Evolutionary conservation across 306 rosid species (phyloP).

Genomic region (Fagus crenata): DNA sequence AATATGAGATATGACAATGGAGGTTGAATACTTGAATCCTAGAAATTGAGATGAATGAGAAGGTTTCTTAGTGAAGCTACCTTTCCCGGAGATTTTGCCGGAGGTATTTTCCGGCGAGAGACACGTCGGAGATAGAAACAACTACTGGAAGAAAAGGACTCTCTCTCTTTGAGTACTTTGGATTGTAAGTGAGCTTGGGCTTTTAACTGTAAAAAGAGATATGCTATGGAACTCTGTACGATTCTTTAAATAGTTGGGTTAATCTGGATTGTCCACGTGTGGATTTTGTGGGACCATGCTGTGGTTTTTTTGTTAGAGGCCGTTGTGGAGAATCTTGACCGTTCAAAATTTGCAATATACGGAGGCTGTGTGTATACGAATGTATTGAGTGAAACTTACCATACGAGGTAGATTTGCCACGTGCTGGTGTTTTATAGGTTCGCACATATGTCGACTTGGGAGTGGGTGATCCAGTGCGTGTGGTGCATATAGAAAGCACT

Average conservation of each 20-base stretch:
- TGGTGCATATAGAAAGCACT: background rate
- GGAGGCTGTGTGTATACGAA: background rate
- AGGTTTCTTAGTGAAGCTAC: slow-evolving; percentile 10
- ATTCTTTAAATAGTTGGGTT: background rate
- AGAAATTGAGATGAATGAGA: slow-evolving; percentile 14
- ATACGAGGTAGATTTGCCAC: background rate
- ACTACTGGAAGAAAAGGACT: background rate
- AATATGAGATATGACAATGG: slow-evolving; percentile 20
- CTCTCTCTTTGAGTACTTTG: background rate
- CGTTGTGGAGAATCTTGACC: background rate
- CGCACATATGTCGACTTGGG: background rate
- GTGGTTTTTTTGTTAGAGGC: fast-evolving
- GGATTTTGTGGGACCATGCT: background rate
- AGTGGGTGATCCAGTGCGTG: background rate
- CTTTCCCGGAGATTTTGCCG: slow-evolving; percentile 33
- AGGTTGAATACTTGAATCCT: slow-evolving; percentile 19
- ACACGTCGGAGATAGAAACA: slow-evolving; percentile 36
- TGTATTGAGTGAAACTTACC: background rate
- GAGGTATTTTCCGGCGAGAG: slow-evolving; percentile 35
- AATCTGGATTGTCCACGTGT: slow-evolving; percentile 29
- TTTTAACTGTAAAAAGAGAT: slow-evolving; percentile 16
- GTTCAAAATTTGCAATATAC: background rate
- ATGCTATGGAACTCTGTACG: slow-evolving; percentile 17
- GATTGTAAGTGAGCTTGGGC: slow-evolving; percentile 23
- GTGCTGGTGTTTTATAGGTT: background rate